Base-by-base conservation (phyloP, 1,284 basidiomycete genomes). In the Melanopsichium pennsylvanicum region DNA sequence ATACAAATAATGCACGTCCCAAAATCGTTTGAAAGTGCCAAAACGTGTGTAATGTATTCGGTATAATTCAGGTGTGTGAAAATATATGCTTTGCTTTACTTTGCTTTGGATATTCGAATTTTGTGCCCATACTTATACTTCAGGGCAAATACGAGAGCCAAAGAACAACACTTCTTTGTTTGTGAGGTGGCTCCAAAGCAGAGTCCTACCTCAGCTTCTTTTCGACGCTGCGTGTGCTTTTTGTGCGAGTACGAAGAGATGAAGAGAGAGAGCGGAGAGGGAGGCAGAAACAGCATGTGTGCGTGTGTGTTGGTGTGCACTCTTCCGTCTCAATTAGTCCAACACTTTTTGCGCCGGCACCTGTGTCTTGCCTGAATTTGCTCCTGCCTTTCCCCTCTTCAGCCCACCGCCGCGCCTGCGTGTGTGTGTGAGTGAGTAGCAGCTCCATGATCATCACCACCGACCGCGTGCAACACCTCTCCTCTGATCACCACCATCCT, bases 301-400 rank as follows among this genome's bases (percentile, higher is more conserved):
- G 27, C 38, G 37, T 31, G 45, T 31, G 26, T 38, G 25, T 29
- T 12, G 26, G n/a, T 13, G 33, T 21, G 23, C 35, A 11, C 32
- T 11, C 34, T 27, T n/a, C 21, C 21, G 33, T 43, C 37, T 16
- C 45, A 62, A 62, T n/a, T n/a, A n/a, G 51, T 54, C 60, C 60
- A 62, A 62, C 60, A 62, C 60, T 62, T 62, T 51, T 50, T 37
- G 21, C 11, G 4, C 11, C 32, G 8, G 27, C 39, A n/a, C n/a
- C n/a, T n/a, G n/a, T n/a, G n/a, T n/a, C n/a, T n/a, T n/a, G n/a
- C n/a, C n/a, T n/a, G n/a, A n/a, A n/a, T n/a, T n/a, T n/a, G n/a
- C n/a, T n/a, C n/a, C n/a, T n/a, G n/a, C n/a, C n/a, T n/a, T n/a
- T n/a, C n/a, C n/a, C n/a, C n/a, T n/a, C n/a, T n/a, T n/a, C n/a